Base-by-base conservation (phyloP, 768 basidiomycete genomes). In the Calvatia gigantea region DNA sequence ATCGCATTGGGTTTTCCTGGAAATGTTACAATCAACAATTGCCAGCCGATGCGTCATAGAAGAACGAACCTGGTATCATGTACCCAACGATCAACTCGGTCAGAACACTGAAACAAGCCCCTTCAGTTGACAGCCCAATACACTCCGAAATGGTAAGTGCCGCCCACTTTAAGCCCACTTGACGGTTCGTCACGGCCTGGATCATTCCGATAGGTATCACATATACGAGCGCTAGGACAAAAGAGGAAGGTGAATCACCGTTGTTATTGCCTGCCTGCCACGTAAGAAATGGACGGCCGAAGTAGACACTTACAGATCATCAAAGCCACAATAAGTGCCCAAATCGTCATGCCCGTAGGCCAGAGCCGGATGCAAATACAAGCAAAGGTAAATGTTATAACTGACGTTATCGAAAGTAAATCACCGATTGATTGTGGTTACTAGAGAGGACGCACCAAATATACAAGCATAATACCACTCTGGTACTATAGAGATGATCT, bases 181-280 rank as follows among this genome's bases (percentile, higher is more conserved):
- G 86, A 62, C 87, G 84, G 67, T 91, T 91, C 28, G 89, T 91
- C 60, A 90, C 82, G 1, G 88, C 87, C 61, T 89, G 84, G 57
- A 91, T 89, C 81, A 89, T 84, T 60, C 87, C 89, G 52, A 87
- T 82, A 12, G 90, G 90, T 28, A 92, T 75, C 38, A 86, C 75
- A 61, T 89, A 90, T 31, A 87, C 56, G 38, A 74, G 70, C 21
- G 78, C 77, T 76, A 50, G 32, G 39, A 31, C 28, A 29, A 21
- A 46, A 45, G 41, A 31, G 28, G 21, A 39, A 33, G 15, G 31
- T 19, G 44, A 37, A 23, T 27, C 25, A 46, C 44, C 47, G 41
- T 51, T 41, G 56, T 27, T 19, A 27, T 45, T 14, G 60, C 31
- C 48, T 54, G 33, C 14, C 6, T 33, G 9, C 6, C 17, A 58